Conservation (phyloP, 495 filamentous ascomycete species). For the Podospora pseudocomata region DNA sequence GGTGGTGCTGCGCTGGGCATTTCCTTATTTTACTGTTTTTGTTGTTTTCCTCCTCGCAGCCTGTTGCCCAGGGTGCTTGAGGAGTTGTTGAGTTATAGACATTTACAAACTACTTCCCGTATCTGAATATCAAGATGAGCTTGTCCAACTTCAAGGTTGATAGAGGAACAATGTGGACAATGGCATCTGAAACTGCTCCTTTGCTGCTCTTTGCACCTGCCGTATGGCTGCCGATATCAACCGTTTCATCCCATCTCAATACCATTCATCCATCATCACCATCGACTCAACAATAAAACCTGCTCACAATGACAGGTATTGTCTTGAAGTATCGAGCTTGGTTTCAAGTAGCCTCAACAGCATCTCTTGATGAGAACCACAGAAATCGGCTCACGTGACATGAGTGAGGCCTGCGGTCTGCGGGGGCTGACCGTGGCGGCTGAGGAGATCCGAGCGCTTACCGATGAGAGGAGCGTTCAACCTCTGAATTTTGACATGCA, state of each 20-base stretch:
- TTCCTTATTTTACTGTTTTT: slow-evolving; percentile 4
- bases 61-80: slow-evolving; percentile 4
- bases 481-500: slow-evolving; percentile 14
- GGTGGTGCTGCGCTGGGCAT: not conserved
- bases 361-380: not conserved
- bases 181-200: not conserved
- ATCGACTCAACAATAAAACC: not conserved
- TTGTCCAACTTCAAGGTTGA: not conserved
- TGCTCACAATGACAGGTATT: not conserved
- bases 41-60: slow-evolving; percentile 6
- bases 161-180: not conserved
- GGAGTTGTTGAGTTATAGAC: slow-evolving; percentile 5
- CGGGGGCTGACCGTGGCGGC: slow-evolving; percentile 19
- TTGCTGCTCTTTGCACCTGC: not conserved
- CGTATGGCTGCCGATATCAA: not conserved
- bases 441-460: slow-evolving; percentile 7
- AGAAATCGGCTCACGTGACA: slow-evolving; percentile 16
- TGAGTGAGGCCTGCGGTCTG: not conserved
- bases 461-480: slow-evolving; percentile 7
- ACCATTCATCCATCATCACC: not conserved
- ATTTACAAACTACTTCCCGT: slow-evolving; percentile 5
- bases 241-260: not conserved
- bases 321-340: not conserved
- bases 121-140: slow-evolving; percentile 2
- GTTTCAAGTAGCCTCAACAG: not conserved